These are phyloP conservation scores for Aquilaria yunnanensis DNA, from an alignment of 345 rosid genomes.

Conservation along the genomic window DNA sequence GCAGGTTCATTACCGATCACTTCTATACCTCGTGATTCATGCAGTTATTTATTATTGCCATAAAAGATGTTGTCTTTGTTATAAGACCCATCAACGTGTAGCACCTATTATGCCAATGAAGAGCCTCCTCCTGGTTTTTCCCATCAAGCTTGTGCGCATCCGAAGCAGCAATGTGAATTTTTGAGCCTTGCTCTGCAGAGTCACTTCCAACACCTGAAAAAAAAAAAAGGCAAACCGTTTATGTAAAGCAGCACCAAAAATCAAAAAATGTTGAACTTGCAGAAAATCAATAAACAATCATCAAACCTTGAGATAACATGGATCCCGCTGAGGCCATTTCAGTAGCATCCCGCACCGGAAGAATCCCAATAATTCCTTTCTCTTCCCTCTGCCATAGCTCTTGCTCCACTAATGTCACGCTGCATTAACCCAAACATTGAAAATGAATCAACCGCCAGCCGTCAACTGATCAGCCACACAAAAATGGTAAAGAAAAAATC, in stretches of 20 bases:
- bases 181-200: slow-evolving; percentile 54
- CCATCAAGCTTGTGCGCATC: slow-evolving; percentile 75
- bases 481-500: background rate
- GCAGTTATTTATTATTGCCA: background rate
- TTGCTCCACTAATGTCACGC: slow-evolving; percentile 97
- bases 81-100: background rate
- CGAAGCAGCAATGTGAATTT: slow-evolving; percentile 48
- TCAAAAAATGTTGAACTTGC: background rate
- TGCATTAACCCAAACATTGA: slow-evolving; percentile 17
- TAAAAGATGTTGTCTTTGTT: background rate
- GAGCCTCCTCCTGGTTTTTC: slow-evolving; percentile 69
- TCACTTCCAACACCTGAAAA: slow-evolving; percentile 59
- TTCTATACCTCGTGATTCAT: too few species aligned
- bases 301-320: slow-evolving; percentile 44
- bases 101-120: slow-evolving; percentile 95
- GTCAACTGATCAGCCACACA: slow-evolving; percentile 3
- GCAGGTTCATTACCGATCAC: too few species aligned
- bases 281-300: background rate
- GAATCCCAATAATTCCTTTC: slow-evolving; percentile 88
- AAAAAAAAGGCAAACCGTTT: background rate
- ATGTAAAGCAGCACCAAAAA: background rate
- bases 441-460: slow-evolving; percentile 4
- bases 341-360: slow-evolving; percentile 87
- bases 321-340: slow-evolving; percentile 48
- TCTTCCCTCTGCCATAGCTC: slow-evolving; percentile 99